These are phyloP conservation scores for Tetragonia tetragonoides DNA, from an alignment of 148 eudicot species.

Conservation along the genomic window DNA sequence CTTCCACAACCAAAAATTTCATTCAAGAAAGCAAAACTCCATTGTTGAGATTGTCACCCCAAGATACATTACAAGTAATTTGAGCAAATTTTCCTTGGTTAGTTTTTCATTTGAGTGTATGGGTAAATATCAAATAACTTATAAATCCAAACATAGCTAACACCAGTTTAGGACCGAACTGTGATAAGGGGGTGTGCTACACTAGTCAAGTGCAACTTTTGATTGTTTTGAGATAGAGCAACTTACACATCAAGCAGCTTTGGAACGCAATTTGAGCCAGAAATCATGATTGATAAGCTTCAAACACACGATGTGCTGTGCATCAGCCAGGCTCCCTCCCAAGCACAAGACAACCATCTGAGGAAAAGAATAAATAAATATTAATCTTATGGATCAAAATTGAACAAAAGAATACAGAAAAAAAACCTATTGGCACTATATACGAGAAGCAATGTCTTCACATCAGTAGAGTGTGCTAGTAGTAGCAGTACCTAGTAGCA, in stretches of 20 bases:
- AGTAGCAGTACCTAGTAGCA: background rate
- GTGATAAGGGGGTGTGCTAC: background rate
- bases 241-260: background rate
- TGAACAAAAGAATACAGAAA: background rate
- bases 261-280: background rate
- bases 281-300: background rate
- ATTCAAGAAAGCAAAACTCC: background rate
- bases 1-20: background rate
- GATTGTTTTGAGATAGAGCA: background rate
- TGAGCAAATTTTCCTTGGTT: background rate
- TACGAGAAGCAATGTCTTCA: background rate
- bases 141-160: background rate
- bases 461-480: background rate
- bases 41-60: background rate
- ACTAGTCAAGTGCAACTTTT: background rate
- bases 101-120: too few relatives aligned
- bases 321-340: conserved; percentile 7
- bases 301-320: background rate
- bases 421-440: background rate
- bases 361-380: background rate
- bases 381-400: background rate
- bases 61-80: background rate
- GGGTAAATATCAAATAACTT: background rate
- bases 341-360: background rate
- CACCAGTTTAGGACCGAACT: background rate